These are phyloP conservation scores for Oropetium thomaeum DNA, from an alignment of 176 grass and related monocot species.

Conservation along the genomic window DNA sequence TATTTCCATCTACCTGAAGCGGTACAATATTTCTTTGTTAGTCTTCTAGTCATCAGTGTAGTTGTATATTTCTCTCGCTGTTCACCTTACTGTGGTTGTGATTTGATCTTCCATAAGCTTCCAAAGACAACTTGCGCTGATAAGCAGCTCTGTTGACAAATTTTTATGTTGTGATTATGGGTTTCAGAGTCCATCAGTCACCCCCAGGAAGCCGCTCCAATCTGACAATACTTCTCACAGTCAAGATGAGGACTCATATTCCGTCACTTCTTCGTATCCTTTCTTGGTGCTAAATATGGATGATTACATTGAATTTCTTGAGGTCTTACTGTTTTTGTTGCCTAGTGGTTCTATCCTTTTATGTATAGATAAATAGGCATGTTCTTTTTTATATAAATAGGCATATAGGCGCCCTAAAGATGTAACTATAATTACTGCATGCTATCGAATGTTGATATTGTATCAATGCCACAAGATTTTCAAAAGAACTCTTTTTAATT, in stretches of 20 bases:
- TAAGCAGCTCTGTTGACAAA: slow-evolving; percentile 18
- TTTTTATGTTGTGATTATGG: slow-evolving; percentile 2
- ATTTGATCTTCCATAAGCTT: background rate
- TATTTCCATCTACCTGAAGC: background rate
- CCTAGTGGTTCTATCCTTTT: background rate
- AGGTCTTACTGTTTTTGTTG: background rate
- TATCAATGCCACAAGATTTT: background rate
- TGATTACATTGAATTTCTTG: slow-evolving; percentile 11
- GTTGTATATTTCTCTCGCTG: background rate
- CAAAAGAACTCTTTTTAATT: background rate
- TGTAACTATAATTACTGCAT: background rate
- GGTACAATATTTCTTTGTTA: background rate
- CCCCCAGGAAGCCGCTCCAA: slow-evolving; percentile 53
- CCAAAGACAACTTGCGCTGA: slow-evolving; percentile 2
- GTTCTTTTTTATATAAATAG: background rate
- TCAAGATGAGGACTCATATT: slow-evolving; percentile 63
- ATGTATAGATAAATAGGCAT: background rate
- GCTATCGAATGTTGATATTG: background rate
- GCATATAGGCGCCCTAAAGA: background rate
- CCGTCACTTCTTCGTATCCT: slow-evolving; percentile 81
- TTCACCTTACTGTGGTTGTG: slow-evolving; percentile 1
- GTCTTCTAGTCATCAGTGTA: background rate
- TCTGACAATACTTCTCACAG: slow-evolving; percentile 58
- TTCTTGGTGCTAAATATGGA: background rate
- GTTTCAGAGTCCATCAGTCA: slow-evolving; percentile 49